Base-by-base conservation (phyloP, 805 yeast species). In the Monosporozyma solicola region DNA sequence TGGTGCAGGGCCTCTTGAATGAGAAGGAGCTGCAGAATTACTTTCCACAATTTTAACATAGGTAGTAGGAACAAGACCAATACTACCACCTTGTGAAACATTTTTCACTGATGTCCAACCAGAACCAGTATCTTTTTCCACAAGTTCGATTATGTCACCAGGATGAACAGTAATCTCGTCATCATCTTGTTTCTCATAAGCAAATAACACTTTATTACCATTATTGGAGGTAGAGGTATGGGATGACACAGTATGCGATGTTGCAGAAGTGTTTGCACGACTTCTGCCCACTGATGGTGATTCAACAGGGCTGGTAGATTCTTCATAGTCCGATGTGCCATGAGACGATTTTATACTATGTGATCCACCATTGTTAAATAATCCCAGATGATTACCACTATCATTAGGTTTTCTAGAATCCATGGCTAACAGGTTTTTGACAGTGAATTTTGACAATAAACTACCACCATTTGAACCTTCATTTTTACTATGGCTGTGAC, bases 31-130 rank as follows among this genome's bases (percentile, higher is more conserved):
- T 27, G 37, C 13, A n/a, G 25, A 11, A 22, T 16, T 31, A 25
- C 27, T 25, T 27, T 67, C 62, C 31, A 64, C 56, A 1, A 83
- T 66, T 56, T 83, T 82, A 6, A 91, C 68, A 64, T 92, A 92
- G 0, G 86, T 71, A 0, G 95, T 82, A 2, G 99, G 99, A 3
- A 91, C 97, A 41, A 91, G 74, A 0, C 99, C 99, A 6, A 43
- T 43, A 44, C 71, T 72, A 9, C 67, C 66, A 0, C 80, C 80
- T 5, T 78, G 77, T 24, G 66, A 63, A 2, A 72, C 57, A n/a
- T 74, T 73, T n/a, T 59, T 60, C 9, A 90, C 80, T 59, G 72
- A 70, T 1, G 95, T 85, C 99, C 99, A 92, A 0, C 99, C 99
- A 16, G 88, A 82, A 0, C 97, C 97, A 57, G 87, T 91, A 65